Base-by-base conservation (phyloP, 257 asterid genomes). In the Solanum megistacrolobum region DNA sequence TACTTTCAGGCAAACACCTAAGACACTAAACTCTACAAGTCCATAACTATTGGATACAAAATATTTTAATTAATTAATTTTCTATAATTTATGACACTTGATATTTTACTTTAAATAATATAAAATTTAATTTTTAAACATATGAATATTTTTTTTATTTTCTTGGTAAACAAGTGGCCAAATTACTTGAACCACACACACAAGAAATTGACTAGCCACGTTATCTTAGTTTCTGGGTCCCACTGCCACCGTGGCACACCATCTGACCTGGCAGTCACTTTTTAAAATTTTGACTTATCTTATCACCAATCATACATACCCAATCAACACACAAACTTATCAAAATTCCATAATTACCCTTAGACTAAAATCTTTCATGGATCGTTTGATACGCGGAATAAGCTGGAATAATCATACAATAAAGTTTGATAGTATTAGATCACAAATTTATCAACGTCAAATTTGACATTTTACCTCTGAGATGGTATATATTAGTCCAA, bases 101-200 rank as follows among this genome's bases (percentile, higher is more conserved):
- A 9, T 78, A 21, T 36, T 21, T 21, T 4, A 11, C 3, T 38
- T 75, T 23, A 5, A 52, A 75, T 10, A 14, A 41, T 41, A 43
- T 27, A 25, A 72, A 7, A 12, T 25, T 41, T 16, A 13, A 8
- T 43, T 41, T 78, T 39, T 78, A n/a, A 31, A 78, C 62, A 41
- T 55, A 55, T 55, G 65, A 55, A 18, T 55, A 18, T 55, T 55
- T 18, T 12, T 48, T 18, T 55, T 18, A 55, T 55, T 55, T 18
- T 18, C 65, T 55, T 55, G 25, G n/a, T 41, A 41, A 71, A 78
- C 62, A 41, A 79, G 84, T 79, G 27, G 84, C 84, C 39, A 81
- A 81, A 81, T 81, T 46, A 81, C 85, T 81, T 81, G 85, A 29
- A 81, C 85, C 41, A 46, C 85, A 81, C 85, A 81, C 68, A 29